Evolutionary conservation across 1,139 yeast genomes (phyloP).

Genomic region (Hansenula anomala): DNA sequence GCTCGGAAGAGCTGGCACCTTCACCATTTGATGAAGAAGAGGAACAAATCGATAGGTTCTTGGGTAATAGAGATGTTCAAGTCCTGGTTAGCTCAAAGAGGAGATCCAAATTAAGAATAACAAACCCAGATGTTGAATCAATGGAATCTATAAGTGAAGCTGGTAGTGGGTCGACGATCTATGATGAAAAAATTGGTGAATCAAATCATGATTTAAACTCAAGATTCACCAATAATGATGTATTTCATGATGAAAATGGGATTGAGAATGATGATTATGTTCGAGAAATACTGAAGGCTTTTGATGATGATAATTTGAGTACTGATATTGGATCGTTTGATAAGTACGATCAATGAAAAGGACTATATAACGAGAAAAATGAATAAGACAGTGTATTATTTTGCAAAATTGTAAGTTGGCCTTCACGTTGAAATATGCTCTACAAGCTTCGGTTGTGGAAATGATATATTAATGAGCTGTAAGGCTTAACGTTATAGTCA

Average conservation of each 20-base stretch:
- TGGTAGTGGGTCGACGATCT: neutral
- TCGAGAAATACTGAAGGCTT: conserved; percentile 12
- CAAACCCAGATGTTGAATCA: conserved; percentile 51
- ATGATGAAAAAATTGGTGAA: conserved; percentile 1
- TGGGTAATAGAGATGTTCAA: conserved; percentile 60
- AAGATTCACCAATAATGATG: too few species aligned
- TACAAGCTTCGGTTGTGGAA: too few species aligned
- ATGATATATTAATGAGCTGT: too few species aligned
- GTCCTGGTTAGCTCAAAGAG: conserved; percentile 70
- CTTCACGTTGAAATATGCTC: too few species aligned
- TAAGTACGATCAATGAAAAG: neutral
- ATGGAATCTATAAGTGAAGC: conserved; percentile 1
- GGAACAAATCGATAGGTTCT: conserved; percentile 32
- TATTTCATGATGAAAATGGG: conserved; percentile 1
- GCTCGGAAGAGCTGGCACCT: conserved; percentile 1
- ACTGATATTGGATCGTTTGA: neutral
- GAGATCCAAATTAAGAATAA: conserved; percentile 54
- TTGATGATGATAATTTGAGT: conserved; percentile 6
- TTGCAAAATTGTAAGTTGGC: too few species aligned
- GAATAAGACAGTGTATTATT: too few species aligned
- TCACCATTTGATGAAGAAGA: conserved; percentile 7
- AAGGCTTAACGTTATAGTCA: too few species aligned
- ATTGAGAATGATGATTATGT: conserved; percentile 11
- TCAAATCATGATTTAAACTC: too few species aligned
- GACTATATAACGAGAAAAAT: too few species aligned